Evolutionary conservation across 306 rosid genomes (phyloP), one percentile per base, ranked within the genome.

Genomic region (Urtica urens): DNA sequence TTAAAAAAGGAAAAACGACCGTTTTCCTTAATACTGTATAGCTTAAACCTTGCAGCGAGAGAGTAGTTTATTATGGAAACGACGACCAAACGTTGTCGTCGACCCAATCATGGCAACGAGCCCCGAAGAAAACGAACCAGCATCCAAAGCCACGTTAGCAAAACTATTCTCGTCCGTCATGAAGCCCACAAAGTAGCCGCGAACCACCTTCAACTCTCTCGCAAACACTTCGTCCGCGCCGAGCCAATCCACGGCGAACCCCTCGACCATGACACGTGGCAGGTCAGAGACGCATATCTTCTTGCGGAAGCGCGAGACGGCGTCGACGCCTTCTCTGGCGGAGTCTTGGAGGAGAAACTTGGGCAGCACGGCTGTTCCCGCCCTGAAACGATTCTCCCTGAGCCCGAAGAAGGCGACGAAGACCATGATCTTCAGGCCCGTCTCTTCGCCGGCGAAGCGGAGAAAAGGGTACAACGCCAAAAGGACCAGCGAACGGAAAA

Each of bases 261-360:
- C 75, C 59, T 74, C 81, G 44, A 74, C 86, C 94, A 83, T 83
- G 33, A 74, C 34, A 59, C 66, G 74, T 1, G 90, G 94, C 53
- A 83, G 46, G 55, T 72, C 63, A 61, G 77, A 76, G 0, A 69
- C 58, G 3, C 54, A 88, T 19, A 83, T 70, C 44, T 59, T 74
- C 57, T 51, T 74, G 51, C 64, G 61, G 55, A 54, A 69, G 16
- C 67, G 53, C 77, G 53, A 72, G 8, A 79, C 75, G 49, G 63
- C 75, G 42, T 74, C 77, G 53, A 79, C 71, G 1, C 74, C 78
- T 57, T 77, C 90, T 62, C 22, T 48, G 3, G 83, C 83, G 14
- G 75, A 60, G 48, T 79, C 83, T 55, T 80, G 78, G 2, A 77
- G 49, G 60, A 69, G 80, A 51, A 70, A 80, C 39, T 80, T 83